phyloP scores from a whole-genome alignment of 2,329 filamentous ascomycete genomes.

The Diaporthe helianthi region DNA sequence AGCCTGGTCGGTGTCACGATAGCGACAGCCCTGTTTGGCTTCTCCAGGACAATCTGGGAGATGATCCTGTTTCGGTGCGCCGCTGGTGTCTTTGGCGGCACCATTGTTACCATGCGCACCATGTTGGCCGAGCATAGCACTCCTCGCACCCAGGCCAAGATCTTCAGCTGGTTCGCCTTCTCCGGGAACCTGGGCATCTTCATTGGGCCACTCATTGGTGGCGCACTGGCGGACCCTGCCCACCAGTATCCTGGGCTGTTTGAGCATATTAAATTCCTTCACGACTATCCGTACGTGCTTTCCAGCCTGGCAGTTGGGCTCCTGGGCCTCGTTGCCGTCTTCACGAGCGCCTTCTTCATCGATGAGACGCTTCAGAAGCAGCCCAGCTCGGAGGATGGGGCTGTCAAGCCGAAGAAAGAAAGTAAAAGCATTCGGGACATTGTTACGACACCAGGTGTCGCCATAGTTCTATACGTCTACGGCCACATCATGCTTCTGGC shows the following conservation, averaged over 20 bases:
- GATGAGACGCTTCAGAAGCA: conserved; percentile 64
- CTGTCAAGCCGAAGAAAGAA: conserved; percentile 35
- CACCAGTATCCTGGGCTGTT: conserved; percentile 68
- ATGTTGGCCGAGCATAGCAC: conserved; percentile 80
- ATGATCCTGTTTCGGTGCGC: conserved; percentile 77
- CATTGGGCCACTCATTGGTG: conserved; percentile 73
- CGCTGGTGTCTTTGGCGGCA: conserved; percentile 77
- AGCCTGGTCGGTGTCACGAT: conserved; percentile 70
- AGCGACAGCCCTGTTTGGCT: conserved; percentile 70
- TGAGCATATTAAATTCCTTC: conserved; percentile 62
- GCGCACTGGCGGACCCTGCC: conserved; percentile 71
- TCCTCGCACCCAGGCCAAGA: conserved; percentile 71
- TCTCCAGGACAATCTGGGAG: conserved; percentile 71
- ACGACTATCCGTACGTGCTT: conserved; percentile 70
- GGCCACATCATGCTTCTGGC: conserved; percentile 72
- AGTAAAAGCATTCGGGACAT: conserved; percentile 60
- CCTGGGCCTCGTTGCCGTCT: conserved; percentile 60
- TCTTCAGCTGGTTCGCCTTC: conserved; percentile 81
- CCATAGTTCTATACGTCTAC: conserved; percentile 70
- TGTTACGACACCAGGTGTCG: conserved; percentile 68
- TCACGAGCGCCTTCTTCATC: conserved; percentile 61
- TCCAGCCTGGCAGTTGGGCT: conserved; percentile 64
- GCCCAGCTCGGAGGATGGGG: conserved; percentile 33
- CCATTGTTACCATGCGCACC: conserved; percentile 75
- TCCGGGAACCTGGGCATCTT: conserved; percentile 77